These are phyloP conservation scores for Beauveria sp. DNA, from an alignment of 2,329 filamentous ascomycete species.

Conservation along the genomic window DNA sequence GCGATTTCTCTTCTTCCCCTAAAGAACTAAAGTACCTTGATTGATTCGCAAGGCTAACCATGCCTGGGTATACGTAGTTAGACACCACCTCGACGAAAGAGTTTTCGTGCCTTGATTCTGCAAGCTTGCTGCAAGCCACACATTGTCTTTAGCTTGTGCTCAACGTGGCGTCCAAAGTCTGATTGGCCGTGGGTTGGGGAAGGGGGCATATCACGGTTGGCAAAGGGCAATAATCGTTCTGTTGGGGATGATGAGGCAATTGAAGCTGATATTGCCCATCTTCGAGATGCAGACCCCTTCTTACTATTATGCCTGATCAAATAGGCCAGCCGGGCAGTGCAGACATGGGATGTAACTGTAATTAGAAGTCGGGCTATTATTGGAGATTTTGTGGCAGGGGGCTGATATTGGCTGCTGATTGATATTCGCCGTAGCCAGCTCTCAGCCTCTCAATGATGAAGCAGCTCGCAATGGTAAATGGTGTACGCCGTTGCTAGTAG, in stretches of 20 bases:
- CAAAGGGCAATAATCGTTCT: background rate
- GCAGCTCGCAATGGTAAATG: too few species aligned
- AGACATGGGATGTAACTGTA: background rate
- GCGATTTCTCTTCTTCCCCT: too few species aligned
- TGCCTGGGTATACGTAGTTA: too few species aligned
- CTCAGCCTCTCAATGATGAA: too few species aligned
- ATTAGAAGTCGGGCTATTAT: background rate
- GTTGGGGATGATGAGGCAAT: background rate
- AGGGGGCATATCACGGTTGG: too few species aligned
- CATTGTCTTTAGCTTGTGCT: background rate
- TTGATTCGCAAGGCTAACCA: too few species aligned
- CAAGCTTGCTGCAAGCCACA: background rate
- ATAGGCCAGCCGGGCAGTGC: background rate
- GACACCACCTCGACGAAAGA: background rate
- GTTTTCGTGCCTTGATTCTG: background rate
- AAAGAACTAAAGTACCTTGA: too few species aligned
- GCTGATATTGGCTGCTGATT: background rate
- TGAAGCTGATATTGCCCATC: background rate
- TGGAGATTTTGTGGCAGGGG: background rate
- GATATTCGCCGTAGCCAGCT: background rate
- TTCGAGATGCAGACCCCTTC: background rate
- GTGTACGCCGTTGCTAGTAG: background rate
- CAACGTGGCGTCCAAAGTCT: too few species aligned
- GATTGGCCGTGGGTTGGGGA: too few species aligned
- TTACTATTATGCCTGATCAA: background rate